Conservation (phyloP, 139 green algal species). For the Chlorella sp. region DNA sequence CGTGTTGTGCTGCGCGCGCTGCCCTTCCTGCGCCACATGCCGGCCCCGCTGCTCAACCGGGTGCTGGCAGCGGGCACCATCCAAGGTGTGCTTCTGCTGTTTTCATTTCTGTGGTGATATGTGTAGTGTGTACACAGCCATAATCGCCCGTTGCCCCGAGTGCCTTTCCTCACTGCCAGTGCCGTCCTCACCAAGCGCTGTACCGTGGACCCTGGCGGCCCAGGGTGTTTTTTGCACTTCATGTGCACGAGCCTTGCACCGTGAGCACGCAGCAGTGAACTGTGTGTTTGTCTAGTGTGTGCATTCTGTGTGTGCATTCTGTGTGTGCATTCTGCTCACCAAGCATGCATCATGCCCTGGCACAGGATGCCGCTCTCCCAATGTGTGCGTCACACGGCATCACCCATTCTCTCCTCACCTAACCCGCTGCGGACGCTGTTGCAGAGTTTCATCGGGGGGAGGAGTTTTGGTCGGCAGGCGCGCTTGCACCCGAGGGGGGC, state of each 20-base stretch:
- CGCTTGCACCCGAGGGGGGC: background rate
- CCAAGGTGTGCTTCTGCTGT: background rate
- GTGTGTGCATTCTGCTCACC: no score
- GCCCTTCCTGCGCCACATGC: slow-evolving; percentile 62
- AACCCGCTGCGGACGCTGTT: no score
- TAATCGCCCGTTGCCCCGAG: no score
- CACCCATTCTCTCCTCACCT: background rate
- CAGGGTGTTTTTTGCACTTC: background rate
- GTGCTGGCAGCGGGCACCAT: slow-evolving; percentile 16
- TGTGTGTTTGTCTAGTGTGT: no score
- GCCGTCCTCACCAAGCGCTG: no score
- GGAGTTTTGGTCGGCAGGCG: slow-evolving; percentile 3
- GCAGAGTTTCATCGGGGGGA: slow-evolving; percentile 9
- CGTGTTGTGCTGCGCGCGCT: slow-evolving; percentile 64
- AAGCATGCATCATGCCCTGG: no score
- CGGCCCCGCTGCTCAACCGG: background rate
- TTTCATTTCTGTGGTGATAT: no score
- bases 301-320: no score
- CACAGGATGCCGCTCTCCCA: background rate
- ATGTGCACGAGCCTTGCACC: no score
- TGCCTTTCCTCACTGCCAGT: background rate
- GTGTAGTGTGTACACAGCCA: no score
- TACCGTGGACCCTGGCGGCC: background rate
- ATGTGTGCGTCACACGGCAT: background rate
- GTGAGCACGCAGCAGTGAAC: no score